Percentiles rank a stretch among this genome's conserved stretches.
phyloP scores from a whole-genome alignment of 495 filamentous ascomycete species.

The Talaromyces thailandensis region DNA sequence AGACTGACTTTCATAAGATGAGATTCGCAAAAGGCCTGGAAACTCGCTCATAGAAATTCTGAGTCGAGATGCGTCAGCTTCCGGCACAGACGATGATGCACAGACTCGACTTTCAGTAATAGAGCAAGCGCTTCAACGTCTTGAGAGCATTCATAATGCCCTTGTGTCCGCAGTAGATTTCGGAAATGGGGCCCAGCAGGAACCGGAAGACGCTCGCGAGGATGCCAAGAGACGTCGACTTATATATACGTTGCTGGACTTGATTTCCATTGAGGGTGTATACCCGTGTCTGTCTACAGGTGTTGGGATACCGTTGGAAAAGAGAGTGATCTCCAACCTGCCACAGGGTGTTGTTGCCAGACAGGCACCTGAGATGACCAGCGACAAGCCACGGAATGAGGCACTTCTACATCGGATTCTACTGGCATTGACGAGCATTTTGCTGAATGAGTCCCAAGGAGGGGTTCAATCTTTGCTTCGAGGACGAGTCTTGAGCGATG shows the following conservation, averaged over 20 bases:
- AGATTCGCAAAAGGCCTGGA: conserved; percentile 26
- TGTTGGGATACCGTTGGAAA: conserved; percentile 45
- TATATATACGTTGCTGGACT: conserved; percentile 42
- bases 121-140: conserved; percentile 26
- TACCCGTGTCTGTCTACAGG: conserved; percentile 46
- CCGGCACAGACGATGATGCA: not conserved
- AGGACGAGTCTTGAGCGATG: conserved; percentile 35
- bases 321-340: conserved; percentile 42
- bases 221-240: conserved; percentile 37
- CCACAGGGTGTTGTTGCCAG: conserved; percentile 37
- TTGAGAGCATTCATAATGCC: conserved; percentile 27
- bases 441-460: conserved; percentile 22
- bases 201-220: conserved; percentile 24
- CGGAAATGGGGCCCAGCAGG: not conserved
- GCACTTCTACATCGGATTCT: conserved; percentile 23
- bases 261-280: conserved; percentile 47
- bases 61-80: not conserved
- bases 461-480: conserved; percentile 34
- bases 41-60: conserved; percentile 32
- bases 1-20: conserved; percentile 30
- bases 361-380: conserved; percentile 12
- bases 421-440: conserved; percentile 14
- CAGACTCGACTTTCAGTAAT: conserved; percentile 18
- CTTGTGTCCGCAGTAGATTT: conserved; percentile 20
- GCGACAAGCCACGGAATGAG: conserved; percentile 20